These are phyloP conservation scores for Aspergillus sp. DNA, from an alignment of 2,329 filamentous ascomycete genomes.

Conservation along the genomic window DNA sequence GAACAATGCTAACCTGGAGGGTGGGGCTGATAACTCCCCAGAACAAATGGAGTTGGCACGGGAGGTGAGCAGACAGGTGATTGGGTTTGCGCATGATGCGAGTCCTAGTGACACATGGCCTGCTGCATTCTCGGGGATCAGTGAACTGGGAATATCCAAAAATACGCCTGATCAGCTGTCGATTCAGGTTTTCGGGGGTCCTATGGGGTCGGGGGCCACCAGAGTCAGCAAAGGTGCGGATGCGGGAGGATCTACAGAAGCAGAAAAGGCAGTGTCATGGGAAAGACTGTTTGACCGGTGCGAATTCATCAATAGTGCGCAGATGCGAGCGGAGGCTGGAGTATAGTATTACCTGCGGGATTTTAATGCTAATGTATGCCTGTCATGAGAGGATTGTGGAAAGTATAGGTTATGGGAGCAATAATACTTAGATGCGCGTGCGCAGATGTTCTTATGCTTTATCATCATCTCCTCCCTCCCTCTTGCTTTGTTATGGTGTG, in stretches of 20 bases:
- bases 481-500: no score
- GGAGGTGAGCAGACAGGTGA: constrained; percentile 13
- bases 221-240: background rate
- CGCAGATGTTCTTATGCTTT: no score
- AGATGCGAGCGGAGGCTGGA: constrained; percentile 13
- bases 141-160: background rate
- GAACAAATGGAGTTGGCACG: constrained; percentile 7
- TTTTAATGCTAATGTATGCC: no score
- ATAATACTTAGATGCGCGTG: no score
- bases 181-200: constrained; percentile 13
- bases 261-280: constrained; percentile 7
- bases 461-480: no score
- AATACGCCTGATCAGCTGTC: constrained; percentile 1
- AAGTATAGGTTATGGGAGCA: no score
- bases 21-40: constrained; percentile 15
- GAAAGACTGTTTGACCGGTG: constrained; percentile 16
- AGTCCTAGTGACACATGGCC: background rate
- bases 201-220: background rate
- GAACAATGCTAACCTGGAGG: constrained; percentile 17
- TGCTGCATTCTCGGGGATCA: background rate
- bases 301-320: constrained; percentile 14
- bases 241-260: background rate
- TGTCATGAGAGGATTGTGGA: no score
- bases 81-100: constrained; percentile 7
- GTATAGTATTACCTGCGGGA: background rate